Conservation (phyloP, 495 filamentous ascomycete genomes). For the Schizothecium vesticola region DNA sequence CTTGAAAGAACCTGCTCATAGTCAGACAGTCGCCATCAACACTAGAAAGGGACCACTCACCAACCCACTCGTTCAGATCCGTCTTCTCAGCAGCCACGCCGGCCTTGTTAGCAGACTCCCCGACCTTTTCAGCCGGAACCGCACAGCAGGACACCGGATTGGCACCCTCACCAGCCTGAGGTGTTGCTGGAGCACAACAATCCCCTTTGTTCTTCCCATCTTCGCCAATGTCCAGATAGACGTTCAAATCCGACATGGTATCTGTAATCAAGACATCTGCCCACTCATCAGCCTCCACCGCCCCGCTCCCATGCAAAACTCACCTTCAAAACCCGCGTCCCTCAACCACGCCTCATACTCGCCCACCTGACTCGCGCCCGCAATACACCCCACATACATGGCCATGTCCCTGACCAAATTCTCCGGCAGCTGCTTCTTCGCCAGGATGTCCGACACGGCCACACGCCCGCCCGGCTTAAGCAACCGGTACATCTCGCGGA, state of each 20-base stretch:
- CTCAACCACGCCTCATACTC: slow-evolving; percentile 54
- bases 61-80: slow-evolving; percentile 50
- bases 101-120: background rate
- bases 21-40: slow-evolving; percentile 7
- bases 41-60: slow-evolving; percentile 32
- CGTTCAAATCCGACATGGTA: slow-evolving; percentile 50
- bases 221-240: slow-evolving; percentile 43
- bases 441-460: slow-evolving; percentile 61
- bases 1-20: slow-evolving; percentile 36
- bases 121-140: no score
- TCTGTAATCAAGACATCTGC: slow-evolving; percentile 51
- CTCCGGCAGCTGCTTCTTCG: slow-evolving; percentile 47
- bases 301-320: background rate
- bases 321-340: slow-evolving; percentile 52
- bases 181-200: background rate
- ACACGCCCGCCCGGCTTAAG: slow-evolving; percentile 57
- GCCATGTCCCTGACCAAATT: slow-evolving; percentile 44
- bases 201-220: slow-evolving; percentile 17
- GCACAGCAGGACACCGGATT: background rate
- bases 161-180: background rate
- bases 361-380: slow-evolving; percentile 49
- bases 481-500: slow-evolving; percentile 57
- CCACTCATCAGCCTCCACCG: slow-evolving; percentile 2
- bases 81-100: slow-evolving; percentile 5
- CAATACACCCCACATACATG: slow-evolving; percentile 57